Percentiles rank a stretch among this genome's conserved stretches.
These are phyloP conservation scores for Dentipellis sp. DNA, from an alignment of 768 basidiomycete genomes.

Conservation along the genomic window DNA sequence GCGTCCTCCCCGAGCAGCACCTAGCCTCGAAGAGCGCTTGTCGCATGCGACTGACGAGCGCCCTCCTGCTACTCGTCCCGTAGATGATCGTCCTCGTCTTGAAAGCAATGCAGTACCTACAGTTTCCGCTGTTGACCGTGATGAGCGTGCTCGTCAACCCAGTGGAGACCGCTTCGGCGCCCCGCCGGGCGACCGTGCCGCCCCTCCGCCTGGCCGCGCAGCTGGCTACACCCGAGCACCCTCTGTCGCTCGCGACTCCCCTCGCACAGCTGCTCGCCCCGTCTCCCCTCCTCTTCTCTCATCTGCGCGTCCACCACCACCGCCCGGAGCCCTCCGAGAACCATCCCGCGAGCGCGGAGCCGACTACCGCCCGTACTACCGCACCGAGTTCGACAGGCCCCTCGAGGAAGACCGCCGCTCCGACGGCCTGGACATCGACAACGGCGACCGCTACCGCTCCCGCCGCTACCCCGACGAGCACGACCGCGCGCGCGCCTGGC, in stretches of 20 bases:
- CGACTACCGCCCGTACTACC: slow-evolving; percentile 9
- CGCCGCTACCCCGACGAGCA: slow-evolving; percentile 2
- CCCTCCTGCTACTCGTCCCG: slow-evolving; percentile 4
- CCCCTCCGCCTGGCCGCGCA: slow-evolving; percentile 3
- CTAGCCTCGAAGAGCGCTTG: slow-evolving; percentile 17
- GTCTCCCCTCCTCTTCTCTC: slow-evolving; percentile 1
- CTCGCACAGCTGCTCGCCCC: neutral
- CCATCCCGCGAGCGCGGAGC: slow-evolving; percentile 7
- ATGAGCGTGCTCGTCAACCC: slow-evolving; percentile 18
- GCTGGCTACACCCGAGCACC: slow-evolving; percentile 12
- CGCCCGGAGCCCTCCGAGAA: slow-evolving; percentile 5
- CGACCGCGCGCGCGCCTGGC: neutral
- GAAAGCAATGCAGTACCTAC: neutral
- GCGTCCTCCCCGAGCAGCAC: slow-evolving; percentile 2
- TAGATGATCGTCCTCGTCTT: slow-evolving; percentile 7
- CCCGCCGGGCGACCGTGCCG: slow-evolving; percentile 4
- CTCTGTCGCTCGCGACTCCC: slow-evolving; percentile 17
- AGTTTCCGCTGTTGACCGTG: slow-evolving; percentile 11
- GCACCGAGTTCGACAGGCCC: slow-evolving; percentile 12
- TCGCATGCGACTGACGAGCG: slow-evolving; percentile 15
- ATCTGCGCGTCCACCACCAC: neutral
- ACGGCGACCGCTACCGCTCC: slow-evolving; percentile 4
- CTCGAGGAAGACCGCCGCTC: slow-evolving; percentile 8
- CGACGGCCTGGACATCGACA: slow-evolving; percentile 3
- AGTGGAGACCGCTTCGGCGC: slow-evolving; percentile 10